Evolutionary conservation across 208 protist species (phyloP), one percentile per base, ranked within the genome.

Genomic region (Trypanosoma avium): DNA sequence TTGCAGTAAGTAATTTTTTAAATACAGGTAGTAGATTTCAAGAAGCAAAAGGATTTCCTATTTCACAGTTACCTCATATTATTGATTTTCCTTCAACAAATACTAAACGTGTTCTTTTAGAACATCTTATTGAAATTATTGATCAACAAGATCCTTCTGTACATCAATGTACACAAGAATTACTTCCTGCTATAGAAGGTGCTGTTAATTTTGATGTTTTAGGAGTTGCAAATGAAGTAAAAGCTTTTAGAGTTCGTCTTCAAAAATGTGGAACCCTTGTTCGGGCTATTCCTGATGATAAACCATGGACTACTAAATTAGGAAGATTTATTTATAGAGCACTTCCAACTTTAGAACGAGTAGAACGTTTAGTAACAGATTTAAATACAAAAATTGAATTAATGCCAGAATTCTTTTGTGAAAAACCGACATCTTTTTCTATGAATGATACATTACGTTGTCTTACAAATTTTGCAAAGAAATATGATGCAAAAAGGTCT

Each of bases 21-120:
- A 95, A 95, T 70, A 63, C 57, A 26, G 88, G 88, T 40, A 95
- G 79, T 45, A 73, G 74, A 30, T 90, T 79, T 64, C 71, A 89
- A 48, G 80, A 75, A 24, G 83, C 84, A 12, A 84, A 82, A 57
- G 88, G 74, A 17, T 95, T 95, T 70, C 75, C 79, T 38, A 82
- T 92, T 54, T 84, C 84, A 36, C 75, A 91, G 42, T 59, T 95
- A 17, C 67, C 73, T 32, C 69, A 83, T 33, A 84, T 92, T 54
- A 81, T 85, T 48, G 73, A 85, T 54, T 86, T 90, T 54, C 70
- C 60, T 21, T 86, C 86, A 12, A 88, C 84, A 19, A 81, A 90
- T 55, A 74, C 68, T 45, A 90, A 86, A 42, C 62, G 76, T 8
- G 81, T 76, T 22, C 59, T 95, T 60, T 64, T 95, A 36, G 63